Percentiles rank a stretch among this genome's conserved stretches.
Conservation (phyloP, 805 yeast species). For the Nakazawaea populi region DNA sequence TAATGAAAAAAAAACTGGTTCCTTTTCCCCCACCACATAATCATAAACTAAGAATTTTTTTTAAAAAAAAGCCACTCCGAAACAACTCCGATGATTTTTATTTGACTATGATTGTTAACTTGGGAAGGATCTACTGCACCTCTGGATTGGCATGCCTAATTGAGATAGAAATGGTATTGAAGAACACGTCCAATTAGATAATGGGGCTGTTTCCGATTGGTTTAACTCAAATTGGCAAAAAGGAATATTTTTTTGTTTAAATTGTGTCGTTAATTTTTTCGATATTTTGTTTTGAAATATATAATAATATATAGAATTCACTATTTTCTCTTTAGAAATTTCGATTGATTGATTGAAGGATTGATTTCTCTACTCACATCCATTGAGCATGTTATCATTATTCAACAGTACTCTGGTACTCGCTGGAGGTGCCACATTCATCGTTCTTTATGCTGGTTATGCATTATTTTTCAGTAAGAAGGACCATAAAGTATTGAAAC, state of each 20-base stretch:
- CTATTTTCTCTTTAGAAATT: background rate
- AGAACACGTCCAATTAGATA: background rate
- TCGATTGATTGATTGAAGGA: background rate
- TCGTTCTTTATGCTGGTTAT: slow-evolving; percentile 25
- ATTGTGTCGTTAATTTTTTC: background rate
- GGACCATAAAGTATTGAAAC: slow-evolving; percentile 49
- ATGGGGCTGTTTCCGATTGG: background rate
- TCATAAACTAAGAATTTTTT: no score
- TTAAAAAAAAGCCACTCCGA: no score
- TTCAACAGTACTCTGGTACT: background rate
- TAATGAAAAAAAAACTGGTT: no score
- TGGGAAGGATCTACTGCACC: no score
- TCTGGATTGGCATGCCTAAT: no score
- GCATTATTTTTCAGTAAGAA: slow-evolving; percentile 28
- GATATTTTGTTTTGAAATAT: background rate
- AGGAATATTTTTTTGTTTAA: background rate
- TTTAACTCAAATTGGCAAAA: slow-evolving; percentile 3
- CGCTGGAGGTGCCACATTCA: slow-evolving; percentile 26
- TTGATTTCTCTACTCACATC: background rate
- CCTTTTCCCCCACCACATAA: no score
- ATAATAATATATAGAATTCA: background rate
- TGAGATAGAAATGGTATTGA: no score
- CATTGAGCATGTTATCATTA: background rate
- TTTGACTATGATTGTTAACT: no score
- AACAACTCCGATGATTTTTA: no score